phyloP scores from a whole-genome alignment of 108 stramenopile genomes.

The Hondaea fermentalgiana region DNA sequence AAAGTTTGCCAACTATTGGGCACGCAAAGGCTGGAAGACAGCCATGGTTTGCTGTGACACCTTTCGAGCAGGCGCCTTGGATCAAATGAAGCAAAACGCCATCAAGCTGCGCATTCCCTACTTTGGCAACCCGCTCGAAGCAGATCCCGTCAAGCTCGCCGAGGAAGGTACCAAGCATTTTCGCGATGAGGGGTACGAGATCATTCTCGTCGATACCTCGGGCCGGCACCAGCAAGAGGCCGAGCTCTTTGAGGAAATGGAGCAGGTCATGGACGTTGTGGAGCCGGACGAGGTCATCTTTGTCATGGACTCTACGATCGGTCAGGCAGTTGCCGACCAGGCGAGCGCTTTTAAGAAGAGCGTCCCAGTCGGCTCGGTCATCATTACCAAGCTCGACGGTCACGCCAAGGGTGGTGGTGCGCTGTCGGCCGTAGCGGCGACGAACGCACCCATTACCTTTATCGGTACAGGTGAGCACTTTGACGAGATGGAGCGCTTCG shows the following conservation, averaged over 20 bases:
- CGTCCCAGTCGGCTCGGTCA: slow-evolving; percentile 81
- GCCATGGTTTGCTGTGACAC: slow-evolving; percentile 96
- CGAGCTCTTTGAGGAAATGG: slow-evolving; percentile 93
- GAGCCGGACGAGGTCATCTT: slow-evolving; percentile 81
- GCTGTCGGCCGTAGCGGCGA: slow-evolving; percentile 85
- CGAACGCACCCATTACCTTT: slow-evolving; percentile 87
- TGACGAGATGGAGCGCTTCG: slow-evolving; percentile 90
- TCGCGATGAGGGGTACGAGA: slow-evolving; percentile 75
- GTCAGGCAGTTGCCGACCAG: slow-evolving; percentile 92
- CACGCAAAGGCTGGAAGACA: slow-evolving; percentile 70
- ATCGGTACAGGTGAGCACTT: slow-evolving; percentile 91
- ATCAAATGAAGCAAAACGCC: slow-evolving; percentile 97
- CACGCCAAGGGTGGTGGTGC: slow-evolving; percentile 99
- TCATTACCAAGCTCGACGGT: slow-evolving; percentile 95
- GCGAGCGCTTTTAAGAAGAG: slow-evolving; percentile 81
- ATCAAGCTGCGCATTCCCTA: slow-evolving; percentile 87
- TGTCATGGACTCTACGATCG: slow-evolving; percentile 97
- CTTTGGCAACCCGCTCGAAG: slow-evolving; percentile 85
- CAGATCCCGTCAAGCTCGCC: slow-evolving; percentile 89
- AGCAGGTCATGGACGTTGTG: slow-evolving; percentile 80
- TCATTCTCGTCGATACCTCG: slow-evolving; percentile 93
- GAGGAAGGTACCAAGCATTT: slow-evolving; percentile 89
- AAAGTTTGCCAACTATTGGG: slow-evolving; percentile 90
- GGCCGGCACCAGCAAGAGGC: slow-evolving; percentile 90
- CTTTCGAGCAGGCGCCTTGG: slow-evolving; percentile 95